Percentiles rank a stretch among this genome's conserved stretches.
phyloP scores from a whole-genome alignment of 1,139 yeast species.

The Candida glucosophila region DNA sequence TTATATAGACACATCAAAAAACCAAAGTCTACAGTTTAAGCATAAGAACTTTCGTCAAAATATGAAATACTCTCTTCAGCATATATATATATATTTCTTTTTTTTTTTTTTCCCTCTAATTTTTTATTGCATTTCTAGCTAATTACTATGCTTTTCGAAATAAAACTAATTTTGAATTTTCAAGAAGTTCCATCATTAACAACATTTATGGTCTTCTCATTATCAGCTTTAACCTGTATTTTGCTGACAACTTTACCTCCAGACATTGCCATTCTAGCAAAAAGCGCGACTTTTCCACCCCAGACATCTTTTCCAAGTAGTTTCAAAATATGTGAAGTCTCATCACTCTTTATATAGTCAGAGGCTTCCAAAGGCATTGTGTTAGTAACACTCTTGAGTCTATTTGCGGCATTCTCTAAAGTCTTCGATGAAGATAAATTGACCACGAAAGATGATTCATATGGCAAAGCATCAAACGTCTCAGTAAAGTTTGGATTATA shows the following conservation, averaged over 20 bases:
- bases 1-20: constrained; percentile 26
- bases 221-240: constrained; percentile 62
- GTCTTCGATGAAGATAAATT: constrained; percentile 26
- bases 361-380: constrained; percentile 78
- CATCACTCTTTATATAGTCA: constrained; percentile 54
- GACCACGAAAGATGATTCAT: constrained; percentile 25
- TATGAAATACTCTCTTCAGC: background rate
- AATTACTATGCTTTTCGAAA: no score
- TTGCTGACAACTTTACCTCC: constrained; percentile 71
- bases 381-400: constrained; percentile 55
- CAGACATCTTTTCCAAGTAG: constrained; percentile 73
- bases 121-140: no score
- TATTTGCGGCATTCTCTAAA: constrained; percentile 29
- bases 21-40: constrained; percentile 1
- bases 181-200: constrained; percentile 33
- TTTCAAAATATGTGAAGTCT: constrained; percentile 66
- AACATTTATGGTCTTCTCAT: constrained; percentile 36
- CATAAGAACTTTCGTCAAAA: background rate
- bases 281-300: constrained; percentile 64
- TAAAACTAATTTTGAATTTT: background rate
- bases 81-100: background rate
- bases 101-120: no score
- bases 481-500: constrained; percentile 72
- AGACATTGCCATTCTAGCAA: constrained; percentile 64
- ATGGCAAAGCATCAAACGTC: constrained; percentile 62